Evolutionary conservation across 192 early-diverging fungal genomes (phyloP), one percentile per base, ranked within the genome.

Genomic region (Cetraspora pellucida): DNA sequence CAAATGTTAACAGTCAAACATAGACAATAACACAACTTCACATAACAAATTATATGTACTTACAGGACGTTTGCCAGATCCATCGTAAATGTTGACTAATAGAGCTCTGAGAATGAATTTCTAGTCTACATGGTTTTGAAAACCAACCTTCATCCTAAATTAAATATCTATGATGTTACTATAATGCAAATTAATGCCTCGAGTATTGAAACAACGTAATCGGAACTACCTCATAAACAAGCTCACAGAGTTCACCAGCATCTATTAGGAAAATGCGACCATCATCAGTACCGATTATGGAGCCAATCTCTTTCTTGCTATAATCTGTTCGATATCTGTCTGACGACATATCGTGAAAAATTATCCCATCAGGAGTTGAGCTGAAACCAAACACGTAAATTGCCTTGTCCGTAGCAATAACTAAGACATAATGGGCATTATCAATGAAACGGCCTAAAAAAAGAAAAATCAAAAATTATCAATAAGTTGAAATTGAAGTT

Each of bases 61-160:
- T 65, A 65, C 63, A 65, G n/a, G 63, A 65, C 30, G 30, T 37
- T 44, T 31, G 28, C 10, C 19, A 44, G 43, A 43, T 44, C 28
- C 16, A 65, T 44, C 63, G 16, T 14, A 43, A 65, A 31, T 65
- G 31, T 44, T 65, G 37, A 65, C 43, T 28, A 44, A 65, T 2
- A 10, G 63, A n/a, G 10, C 63, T 65, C 10, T 25, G 21, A 16
- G 66, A 68, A 47, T n/a, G 43, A 49, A 47, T 27, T 49, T 68
- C 44, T 28, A 68, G 17, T 10, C 66, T 23, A 27, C 66, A 68
- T 47, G 66, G 44, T 25, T 68, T 21, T 47, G 43, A 47, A 68
- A 68, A 68, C 66, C 66, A 68, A 47, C 66, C 44, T 27, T 68
- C 66, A 68, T 68, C 66, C 63, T 65, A 43, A n/a, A 65, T 31